Evolutionary conservation across 108 stramenopile genomes (phyloP).

Genomic region (Ochromonas danica): DNA sequence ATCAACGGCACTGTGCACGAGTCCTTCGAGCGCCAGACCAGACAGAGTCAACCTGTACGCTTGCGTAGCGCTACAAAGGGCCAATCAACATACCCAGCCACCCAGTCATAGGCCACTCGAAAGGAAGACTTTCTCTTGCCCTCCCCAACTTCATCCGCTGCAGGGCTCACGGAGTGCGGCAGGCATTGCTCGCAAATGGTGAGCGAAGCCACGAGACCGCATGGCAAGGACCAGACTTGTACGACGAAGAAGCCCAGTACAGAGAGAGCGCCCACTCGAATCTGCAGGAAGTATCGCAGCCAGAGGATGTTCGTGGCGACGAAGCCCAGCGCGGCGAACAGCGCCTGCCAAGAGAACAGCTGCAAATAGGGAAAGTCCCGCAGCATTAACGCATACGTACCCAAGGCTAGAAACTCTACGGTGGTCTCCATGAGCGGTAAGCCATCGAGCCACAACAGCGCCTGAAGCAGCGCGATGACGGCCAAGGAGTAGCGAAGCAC

Average conservation of each 20-base stretch:
- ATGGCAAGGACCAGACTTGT: background rate
- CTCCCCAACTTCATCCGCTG: too few relatives aligned
- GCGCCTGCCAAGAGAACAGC: background rate
- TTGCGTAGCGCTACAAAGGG: too few relatives aligned
- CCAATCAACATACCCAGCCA: too few relatives aligned
- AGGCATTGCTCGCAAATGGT: too few relatives aligned
- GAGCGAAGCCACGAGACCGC: background rate
- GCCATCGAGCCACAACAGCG: background rate
- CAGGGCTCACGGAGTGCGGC: too few relatives aligned
- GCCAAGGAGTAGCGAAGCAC: background rate
- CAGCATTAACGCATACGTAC: background rate
- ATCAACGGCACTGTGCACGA: too few relatives aligned
- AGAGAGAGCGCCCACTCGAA: background rate
- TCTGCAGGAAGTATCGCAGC: background rate
- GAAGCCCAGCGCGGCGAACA: background rate
- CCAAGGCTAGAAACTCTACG: background rate
- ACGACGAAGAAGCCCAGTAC: background rate
- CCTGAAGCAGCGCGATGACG: background rate
- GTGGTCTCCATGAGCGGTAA: background rate
- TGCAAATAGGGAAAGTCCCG: background rate
- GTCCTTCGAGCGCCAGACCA: too few relatives aligned
- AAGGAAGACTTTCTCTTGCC: too few relatives aligned
- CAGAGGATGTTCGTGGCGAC: background rate
- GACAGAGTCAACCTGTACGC: too few relatives aligned
- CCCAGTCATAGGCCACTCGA: too few relatives aligned